A percentile compares a stretch with the other conserved stretches of the same genome.
phyloP scores from a whole-genome alignment of 768 basidiomycete genomes.

The Lactifluus subvellereus region DNA sequence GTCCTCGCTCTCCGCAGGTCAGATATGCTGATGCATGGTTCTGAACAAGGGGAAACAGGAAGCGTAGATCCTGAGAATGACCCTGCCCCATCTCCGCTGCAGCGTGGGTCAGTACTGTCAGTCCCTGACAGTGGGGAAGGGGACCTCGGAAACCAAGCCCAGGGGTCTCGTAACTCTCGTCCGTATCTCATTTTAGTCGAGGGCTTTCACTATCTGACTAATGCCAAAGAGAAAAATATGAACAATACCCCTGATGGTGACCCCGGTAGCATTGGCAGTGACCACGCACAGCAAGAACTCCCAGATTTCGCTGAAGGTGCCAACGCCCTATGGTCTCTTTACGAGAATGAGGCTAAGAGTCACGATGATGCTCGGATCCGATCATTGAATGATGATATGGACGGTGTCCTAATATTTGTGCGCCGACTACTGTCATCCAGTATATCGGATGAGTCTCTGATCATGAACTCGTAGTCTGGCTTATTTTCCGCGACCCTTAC shows the following conservation, averaged over 20 bases:
- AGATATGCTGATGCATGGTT: no score
- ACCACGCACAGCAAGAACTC: not conserved
- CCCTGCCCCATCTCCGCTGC: no score
- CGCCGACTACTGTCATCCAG: not conserved
- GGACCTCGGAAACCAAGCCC: no score
- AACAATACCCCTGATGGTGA: not conserved
- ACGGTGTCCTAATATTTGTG: not conserved
- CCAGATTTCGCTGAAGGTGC: not conserved
- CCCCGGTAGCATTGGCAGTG: no score
- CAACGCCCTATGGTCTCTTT: not conserved
- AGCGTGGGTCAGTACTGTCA: no score
- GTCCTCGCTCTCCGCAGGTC: no score
- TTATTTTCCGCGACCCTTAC: constrained; percentile 16
- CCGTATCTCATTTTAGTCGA: not conserved
- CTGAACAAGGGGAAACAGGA: no score
- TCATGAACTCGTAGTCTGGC: constrained; percentile 5
- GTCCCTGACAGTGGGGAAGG: no score
- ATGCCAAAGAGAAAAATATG: not conserved
- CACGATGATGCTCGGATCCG: not conserved
- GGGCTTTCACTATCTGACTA: not conserved
- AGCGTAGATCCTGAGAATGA: no score
- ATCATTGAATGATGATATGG: not conserved
- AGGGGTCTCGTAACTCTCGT: not conserved
- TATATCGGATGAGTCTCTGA: not conserved
- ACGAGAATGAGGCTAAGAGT: not conserved